These are phyloP conservation scores for Colletotrichum neosansevieriae DNA, from an alignment of 2,329 filamentous ascomycete genomes.

Conservation along the genomic window DNA sequence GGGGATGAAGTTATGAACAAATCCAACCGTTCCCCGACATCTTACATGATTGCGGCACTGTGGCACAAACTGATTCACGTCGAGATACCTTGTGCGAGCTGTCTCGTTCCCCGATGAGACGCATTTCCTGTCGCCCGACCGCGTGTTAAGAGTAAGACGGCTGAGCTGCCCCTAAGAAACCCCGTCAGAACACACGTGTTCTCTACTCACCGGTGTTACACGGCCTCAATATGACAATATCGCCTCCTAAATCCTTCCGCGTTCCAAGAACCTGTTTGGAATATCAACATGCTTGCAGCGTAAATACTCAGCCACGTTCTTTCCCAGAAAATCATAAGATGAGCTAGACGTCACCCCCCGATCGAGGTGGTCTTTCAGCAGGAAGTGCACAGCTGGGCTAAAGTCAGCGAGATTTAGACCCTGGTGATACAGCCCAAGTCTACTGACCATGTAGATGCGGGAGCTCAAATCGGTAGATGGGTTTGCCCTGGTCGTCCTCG, in stretches of 20 bases:
- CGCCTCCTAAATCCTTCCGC: constrained; percentile 38
- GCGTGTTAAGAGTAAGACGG: no score
- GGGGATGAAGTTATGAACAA: background rate
- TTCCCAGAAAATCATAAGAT: constrained; percentile 49
- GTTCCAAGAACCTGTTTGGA: constrained; percentile 45
- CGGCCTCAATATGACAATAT: no score
- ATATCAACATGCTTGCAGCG: constrained; percentile 46
- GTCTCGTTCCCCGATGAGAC: no score
- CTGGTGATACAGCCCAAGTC: no score
- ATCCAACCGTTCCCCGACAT: background rate
- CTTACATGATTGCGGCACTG: background rate
- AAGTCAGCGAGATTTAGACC: background rate
- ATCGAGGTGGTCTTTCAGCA: constrained; percentile 57
- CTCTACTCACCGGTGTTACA: no score
- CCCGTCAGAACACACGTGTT: no score
- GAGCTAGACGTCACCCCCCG: constrained; percentile 41
- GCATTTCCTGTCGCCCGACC: no score
- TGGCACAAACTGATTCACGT: background rate
- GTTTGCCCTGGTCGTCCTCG: constrained; percentile 51
- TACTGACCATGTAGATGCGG: constrained; percentile 43
- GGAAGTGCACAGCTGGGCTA: constrained; percentile 47
- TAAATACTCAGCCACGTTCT: constrained; percentile 48
- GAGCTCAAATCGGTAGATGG: constrained; percentile 60
- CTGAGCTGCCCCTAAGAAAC: no score
- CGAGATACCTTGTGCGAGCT: background rate